Evolutionary conservation across 768 basidiomycete species (phyloP).

Genomic region (Phanerochaete carnosa): DNA sequence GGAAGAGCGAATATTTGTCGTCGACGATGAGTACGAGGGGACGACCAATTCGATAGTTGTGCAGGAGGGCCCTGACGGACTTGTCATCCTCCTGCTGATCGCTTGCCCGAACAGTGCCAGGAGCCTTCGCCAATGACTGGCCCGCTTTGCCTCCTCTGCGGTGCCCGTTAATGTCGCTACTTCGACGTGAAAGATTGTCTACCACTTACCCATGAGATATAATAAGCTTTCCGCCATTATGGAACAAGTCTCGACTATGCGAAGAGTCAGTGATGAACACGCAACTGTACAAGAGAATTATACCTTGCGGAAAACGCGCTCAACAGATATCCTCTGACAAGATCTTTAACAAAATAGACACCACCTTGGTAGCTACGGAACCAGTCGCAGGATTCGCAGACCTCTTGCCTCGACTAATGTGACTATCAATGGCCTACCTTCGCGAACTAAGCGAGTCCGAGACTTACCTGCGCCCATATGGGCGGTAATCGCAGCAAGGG

Average conservation of each 20-base stretch:
- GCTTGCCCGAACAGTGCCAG: constrained; percentile 40
- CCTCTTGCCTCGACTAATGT: constrained; percentile 72
- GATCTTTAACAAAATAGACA: constrained; percentile 60
- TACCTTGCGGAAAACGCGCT: constrained; percentile 69
- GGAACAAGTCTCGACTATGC: constrained; percentile 65
- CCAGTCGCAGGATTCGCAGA: constrained; percentile 77
- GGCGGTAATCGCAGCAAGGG: constrained; percentile 25
- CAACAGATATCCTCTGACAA: constrained; percentile 74
- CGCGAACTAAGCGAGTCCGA: not conserved
- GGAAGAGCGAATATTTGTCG: constrained; percentile 70
- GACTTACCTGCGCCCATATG: constrained; percentile 44
- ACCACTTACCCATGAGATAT: constrained; percentile 76
- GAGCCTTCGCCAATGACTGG: constrained; percentile 37
- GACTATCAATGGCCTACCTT: not conserved
- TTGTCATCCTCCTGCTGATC: constrained; percentile 69
- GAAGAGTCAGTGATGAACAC: constrained; percentile 2
- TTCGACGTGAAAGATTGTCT: not conserved
- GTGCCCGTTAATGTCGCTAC: not conserved
- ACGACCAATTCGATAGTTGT: constrained; percentile 47
- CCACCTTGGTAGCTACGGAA: constrained; percentile 79
- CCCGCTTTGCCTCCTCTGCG: constrained; percentile 66
- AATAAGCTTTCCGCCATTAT: constrained; percentile 63
- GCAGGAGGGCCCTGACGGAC: constrained; percentile 67
- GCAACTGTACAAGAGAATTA: constrained; percentile 9
- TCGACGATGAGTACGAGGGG: constrained; percentile 74